Conservation (phyloP, 371 early-diverging fungal species). For the Mucor velutinosus region DNA sequence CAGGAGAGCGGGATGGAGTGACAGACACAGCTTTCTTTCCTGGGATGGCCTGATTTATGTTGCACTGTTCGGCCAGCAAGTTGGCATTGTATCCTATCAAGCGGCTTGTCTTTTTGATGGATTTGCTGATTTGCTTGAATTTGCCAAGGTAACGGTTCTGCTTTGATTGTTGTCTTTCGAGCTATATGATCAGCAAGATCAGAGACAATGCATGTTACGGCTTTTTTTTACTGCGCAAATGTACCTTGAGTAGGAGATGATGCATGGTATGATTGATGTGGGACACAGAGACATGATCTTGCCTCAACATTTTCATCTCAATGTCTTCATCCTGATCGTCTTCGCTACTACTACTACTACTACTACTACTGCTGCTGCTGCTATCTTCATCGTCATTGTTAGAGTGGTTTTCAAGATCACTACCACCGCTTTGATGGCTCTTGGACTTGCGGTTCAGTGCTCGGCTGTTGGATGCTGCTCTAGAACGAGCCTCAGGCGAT, state of each 20-base stretch:
- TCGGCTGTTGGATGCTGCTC: background rate
- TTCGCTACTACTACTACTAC: conserved; percentile 13
- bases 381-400: background rate
- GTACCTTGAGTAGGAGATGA: conserved; percentile 8
- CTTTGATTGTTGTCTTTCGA: conserved; percentile 15
- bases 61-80: conserved; percentile 2
- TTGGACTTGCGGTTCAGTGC: background rate
- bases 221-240: background rate
- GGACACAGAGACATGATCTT: conserved; percentile 1
- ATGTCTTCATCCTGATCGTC: background rate
- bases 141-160: conserved; percentile 20
- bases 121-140: conserved; percentile 10
- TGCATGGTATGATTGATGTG: conserved; percentile 12
- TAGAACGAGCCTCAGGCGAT: background rate
- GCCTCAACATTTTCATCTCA: background rate
- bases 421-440: background rate
- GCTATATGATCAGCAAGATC: background rate
- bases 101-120: conserved; percentile 15
- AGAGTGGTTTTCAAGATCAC: background rate
- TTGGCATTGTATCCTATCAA: conserved; percentile 15
- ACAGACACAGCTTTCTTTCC: background rate
- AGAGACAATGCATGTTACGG: background rate
- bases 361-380: background rate
- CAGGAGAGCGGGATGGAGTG: background rate
- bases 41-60: background rate